Conservation (phyloP, 2,329 filamentous ascomycete species). For the Xylaria sp. region DNA sequence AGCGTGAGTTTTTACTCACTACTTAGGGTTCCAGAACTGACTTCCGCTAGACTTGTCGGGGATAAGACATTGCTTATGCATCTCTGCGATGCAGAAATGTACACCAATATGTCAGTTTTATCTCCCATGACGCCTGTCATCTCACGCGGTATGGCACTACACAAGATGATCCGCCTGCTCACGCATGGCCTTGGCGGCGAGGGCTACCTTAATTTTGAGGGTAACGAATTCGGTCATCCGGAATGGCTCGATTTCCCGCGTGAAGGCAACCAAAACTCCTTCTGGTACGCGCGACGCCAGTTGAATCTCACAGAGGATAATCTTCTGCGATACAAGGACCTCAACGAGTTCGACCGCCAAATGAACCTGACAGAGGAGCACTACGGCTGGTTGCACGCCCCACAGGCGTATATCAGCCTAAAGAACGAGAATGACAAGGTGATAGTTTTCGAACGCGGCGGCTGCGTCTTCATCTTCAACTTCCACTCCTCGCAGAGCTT, state of each 20-base stretch:
- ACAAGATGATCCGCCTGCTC: conserved; percentile 97
- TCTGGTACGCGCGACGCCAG: conserved; percentile 93
- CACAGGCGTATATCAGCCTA: conserved; percentile 90
- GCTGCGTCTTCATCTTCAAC: conserved; percentile 94
- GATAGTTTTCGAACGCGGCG: conserved; percentile 92
- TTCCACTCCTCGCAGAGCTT: conserved; percentile 89
- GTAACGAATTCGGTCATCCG: conserved; percentile 98
- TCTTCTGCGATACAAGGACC: conserved; percentile 86
- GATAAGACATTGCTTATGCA: conserved; percentile 99
- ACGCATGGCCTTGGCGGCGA: conserved; percentile 94
- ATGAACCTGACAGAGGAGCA: conserved; percentile 92
- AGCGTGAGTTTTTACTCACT: conserved; percentile 71
- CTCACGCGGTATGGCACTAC: conserved; percentile 88
- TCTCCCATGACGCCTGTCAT: conserved; percentile 88
- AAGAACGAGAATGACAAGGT: conserved; percentile 97
- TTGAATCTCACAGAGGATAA: conserved; percentile 90
- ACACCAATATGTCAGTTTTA: conserved; percentile 94
- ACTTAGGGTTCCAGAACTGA: conserved; percentile 38
- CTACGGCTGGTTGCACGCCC: conserved; percentile 88
- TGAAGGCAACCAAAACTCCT: conserved; percentile 90
- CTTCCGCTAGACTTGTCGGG: conserved; percentile 77
- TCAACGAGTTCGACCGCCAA: conserved; percentile 91
- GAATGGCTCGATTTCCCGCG: conserved; percentile 99
- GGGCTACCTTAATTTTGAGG: conserved; percentile 98
- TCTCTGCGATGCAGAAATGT: conserved; percentile 96